phyloP scores from a whole-genome alignment of 2,329 filamentous ascomycete genomes.

The Verticillium isaacii region DNA sequence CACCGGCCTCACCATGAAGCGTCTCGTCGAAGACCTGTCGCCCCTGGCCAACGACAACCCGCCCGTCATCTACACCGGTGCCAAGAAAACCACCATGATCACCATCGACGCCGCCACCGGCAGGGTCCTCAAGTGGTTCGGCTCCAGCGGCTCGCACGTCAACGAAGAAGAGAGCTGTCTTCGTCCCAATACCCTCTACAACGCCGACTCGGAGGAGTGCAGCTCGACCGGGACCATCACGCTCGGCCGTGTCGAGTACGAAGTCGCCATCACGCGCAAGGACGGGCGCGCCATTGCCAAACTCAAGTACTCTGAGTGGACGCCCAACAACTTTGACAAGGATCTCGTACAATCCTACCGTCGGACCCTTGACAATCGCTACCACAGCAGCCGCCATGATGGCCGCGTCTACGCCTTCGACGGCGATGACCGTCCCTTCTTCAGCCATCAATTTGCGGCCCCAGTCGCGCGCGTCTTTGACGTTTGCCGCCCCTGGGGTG shows the following conservation, averaged over 20 bases:
- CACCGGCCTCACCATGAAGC: slow-evolving; percentile 74
- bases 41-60: slow-evolving; percentile 73
- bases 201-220: slow-evolving; percentile 69
- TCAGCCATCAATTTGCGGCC: slow-evolving; percentile 64
- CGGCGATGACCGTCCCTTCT: slow-evolving; percentile 52
- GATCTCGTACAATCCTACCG: slow-evolving; percentile 83
- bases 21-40: slow-evolving; percentile 76
- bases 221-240: slow-evolving; percentile 75
- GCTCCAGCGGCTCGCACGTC: slow-evolving; percentile 63
- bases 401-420: slow-evolving; percentile 80
- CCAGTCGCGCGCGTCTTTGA: slow-evolving; percentile 89
- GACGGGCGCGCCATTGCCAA: slow-evolving; percentile 77
- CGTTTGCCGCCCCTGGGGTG: slow-evolving; percentile 68
- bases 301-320: slow-evolving; percentile 91
- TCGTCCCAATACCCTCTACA: slow-evolving; percentile 60
- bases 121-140: slow-evolving; percentile 77
- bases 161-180: slow-evolving; percentile 72
- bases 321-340: slow-evolving; percentile 82
- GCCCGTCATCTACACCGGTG: slow-evolving; percentile 81
- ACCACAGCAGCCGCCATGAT: slow-evolving; percentile 83
- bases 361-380: slow-evolving; percentile 76
- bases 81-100: slow-evolving; percentile 86
- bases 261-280: slow-evolving; percentile 73
- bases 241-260: slow-evolving; percentile 85
- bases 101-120: slow-evolving; percentile 86